Evolutionary conservation across 495 filamentous ascomycete genomes (phyloP), one percentile per base, ranked within the genome.

Genomic region (Choiromyces venosus): DNA sequence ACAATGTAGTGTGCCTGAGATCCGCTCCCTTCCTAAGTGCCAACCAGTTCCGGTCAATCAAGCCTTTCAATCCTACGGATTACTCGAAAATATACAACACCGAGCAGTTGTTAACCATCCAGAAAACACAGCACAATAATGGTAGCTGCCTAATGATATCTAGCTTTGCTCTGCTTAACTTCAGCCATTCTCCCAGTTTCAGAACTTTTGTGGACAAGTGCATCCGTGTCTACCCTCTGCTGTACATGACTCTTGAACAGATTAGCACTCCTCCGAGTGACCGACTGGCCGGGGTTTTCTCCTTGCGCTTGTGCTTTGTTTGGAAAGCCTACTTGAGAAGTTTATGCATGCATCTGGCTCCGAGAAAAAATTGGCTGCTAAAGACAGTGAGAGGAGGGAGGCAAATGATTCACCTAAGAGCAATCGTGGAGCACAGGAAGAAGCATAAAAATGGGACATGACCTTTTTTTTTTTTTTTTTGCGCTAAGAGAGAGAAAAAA

Each of bases 371-470:
- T 25, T 29, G 25, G 52, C 52, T 29, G 52, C 25, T 61, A n/a
- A 52, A 9, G 21, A 10, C 21, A 3, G 44, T 52, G 21, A 9
- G 44, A 25, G 25, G 42, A 29, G n/a, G n/a, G n/a, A 61, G 52
- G 52, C 52, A 61, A 61, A 61, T 61, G 52, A 61, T 61, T 61
- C 52, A 61, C 52, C 52, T 14, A 10, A 61, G 52, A 61, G 29
- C n/a, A 29, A 29, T 16, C n/a, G 25, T 61, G 52, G 25, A 12
- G 52, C 52, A 61, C n/a, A 61, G 9, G 52, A 29, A 61, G 52
- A 61, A 61, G n/a, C 52, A 61, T 29, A 61, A 61, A n/a, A 61
- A 61, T 61, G 52, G 29, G 52, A 29, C 52, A 61, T 61, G 52
- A 29, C 52, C 2, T 61, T 9, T 61, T 61, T 61, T 61, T 40